Evolutionary conservation across 805 yeast species (phyloP), one percentile per base, ranked within the genome.

Genomic region (Candida glaebosa): DNA sequence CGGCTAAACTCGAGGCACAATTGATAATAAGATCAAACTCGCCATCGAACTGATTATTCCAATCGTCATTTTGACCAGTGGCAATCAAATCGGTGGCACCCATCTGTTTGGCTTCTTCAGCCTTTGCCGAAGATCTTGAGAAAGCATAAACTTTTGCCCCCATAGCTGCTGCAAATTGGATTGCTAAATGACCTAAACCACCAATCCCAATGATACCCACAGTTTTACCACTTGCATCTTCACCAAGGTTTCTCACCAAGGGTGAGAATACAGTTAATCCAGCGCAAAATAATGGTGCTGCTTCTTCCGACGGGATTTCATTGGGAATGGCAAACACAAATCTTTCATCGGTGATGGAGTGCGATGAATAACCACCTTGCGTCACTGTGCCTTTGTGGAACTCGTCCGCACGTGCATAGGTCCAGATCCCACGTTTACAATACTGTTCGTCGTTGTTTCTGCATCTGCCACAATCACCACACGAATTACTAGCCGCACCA

Each of bases 151-250:
- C 83, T 43, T 76, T 79, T n/a, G 83, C 81, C 32, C 85, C 86
- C 44, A 81, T 54, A 5, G 85, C 85, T 46, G 67, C 66, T 24
- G 84, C 81, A 47, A 75, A 76, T 58, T 75, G 71, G 41, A 81
- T 58, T 10, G 76, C 82, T 67, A 79, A 68, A 63, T 79, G 83
- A 37, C 87, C 87, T 40, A 81, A 69, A 22, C 87, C 87, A 41
- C 87, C 87, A 40, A 81, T 70, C 41, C 86, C 86, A 41, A 76
- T 72, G 40, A 81, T 61, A 32, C 82, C 87, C 39, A 81, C 82
- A 34, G 67, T 65, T 28, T 71, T 67, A 4, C 56, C 57, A 9
- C 34, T 47, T 31, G 48, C 54, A 33, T 54, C 47, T 24, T 49
- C 39, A 20, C 58, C 58, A 15, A 54, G 70, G 38, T 71, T 75